These are phyloP conservation scores for Millerago galiae DNA, from an alignment of 805 yeast species.

Conservation along the genomic window DNA sequence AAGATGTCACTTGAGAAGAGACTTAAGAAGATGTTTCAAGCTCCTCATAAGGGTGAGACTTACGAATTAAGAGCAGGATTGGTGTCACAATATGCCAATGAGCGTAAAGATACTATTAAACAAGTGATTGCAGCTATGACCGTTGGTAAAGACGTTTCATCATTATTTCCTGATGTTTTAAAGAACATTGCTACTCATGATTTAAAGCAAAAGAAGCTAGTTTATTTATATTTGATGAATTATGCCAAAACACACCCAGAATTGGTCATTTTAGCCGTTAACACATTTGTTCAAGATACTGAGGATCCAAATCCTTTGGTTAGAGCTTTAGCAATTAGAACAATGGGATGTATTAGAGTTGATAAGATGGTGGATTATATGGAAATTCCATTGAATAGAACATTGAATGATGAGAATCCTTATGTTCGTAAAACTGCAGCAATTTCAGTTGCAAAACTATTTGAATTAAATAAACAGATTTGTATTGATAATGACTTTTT, in stretches of 20 bases:
- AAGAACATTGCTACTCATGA: constrained; percentile 97
- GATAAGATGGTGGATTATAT: constrained; percentile 93
- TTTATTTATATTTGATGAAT: constrained; percentile 91
- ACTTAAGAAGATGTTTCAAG: constrained; percentile 49
- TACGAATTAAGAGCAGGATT: constrained; percentile 84
- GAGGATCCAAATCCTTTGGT: constrained; percentile 96
- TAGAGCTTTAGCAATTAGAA: constrained; percentile 91
- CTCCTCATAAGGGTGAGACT: constrained; percentile 71
- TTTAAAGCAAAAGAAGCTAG: constrained; percentile 92
- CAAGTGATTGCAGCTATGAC: constrained; percentile 98
- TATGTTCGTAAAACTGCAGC: constrained; percentile 98
- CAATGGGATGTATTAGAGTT: constrained; percentile 97
- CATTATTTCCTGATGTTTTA: constrained; percentile 90
- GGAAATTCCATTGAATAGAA: constrained; percentile 81
- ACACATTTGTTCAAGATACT: constrained; percentile 91
- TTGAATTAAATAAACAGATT: constrained; percentile 72
- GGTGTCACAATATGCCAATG: constrained; percentile 91
- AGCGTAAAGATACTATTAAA: constrained; percentile 94
- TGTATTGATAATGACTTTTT: constrained; percentile 87
- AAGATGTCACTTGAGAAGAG: constrained; percentile 40
- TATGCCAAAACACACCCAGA: constrained; percentile 97
- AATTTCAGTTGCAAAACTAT: constrained; percentile 91
- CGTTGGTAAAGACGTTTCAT: constrained; percentile 91
- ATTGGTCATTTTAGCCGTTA: constrained; percentile 89
- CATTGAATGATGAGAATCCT: constrained; percentile 89